Percentiles rank a stretch among this genome's conserved stretches.
Evolutionary conservation across 1,139 yeast species (phyloP).

Genomic region (Geotrichum histeridarum): DNA sequence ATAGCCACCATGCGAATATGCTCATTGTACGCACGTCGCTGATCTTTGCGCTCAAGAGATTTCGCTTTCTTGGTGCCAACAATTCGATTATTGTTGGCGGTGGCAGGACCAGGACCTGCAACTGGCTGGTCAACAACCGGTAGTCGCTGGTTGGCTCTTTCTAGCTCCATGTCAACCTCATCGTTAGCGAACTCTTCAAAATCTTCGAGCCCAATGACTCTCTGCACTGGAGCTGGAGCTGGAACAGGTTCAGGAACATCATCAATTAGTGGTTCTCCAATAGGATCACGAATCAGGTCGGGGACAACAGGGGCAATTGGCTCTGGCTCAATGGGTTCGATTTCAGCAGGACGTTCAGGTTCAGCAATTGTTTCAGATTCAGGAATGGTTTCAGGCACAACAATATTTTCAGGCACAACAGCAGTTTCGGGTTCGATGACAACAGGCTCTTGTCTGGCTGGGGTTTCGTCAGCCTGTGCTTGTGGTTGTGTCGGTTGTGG

Average conservation of each 20-base stretch:
- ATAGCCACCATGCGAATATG: slow-evolving; percentile 18
- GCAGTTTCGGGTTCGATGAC: slow-evolving; percentile 1
- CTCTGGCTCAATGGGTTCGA: not conserved
- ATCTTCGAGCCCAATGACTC: slow-evolving; percentile 19
- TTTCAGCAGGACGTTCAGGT: not conserved
- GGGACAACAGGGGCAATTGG: not conserved
- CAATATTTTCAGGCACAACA: too few species aligned
- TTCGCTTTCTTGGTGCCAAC: slow-evolving; percentile 23
- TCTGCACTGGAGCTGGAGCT: not conserved
- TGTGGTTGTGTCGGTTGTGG: not conserved
- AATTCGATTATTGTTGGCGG: slow-evolving; percentile 5
- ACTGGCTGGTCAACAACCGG: slow-evolving; percentile 7
- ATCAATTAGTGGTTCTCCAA: not conserved
- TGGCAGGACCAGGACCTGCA: slow-evolving; percentile 9
- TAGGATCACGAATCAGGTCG: not conserved
- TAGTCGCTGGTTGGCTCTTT: slow-evolving; percentile 15
- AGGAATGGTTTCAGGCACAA: slow-evolving; percentile 9
- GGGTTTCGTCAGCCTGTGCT: not conserved
- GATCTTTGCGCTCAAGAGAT: slow-evolving; percentile 21
- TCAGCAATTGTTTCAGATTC: not conserved
- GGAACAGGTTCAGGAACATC: not conserved
- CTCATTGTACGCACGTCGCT: slow-evolving; percentile 21
- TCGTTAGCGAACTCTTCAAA: slow-evolving; percentile 19
- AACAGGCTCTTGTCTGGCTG: not conserved
- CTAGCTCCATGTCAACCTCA: slow-evolving; percentile 17